Evolutionary conservation across 1,139 yeast genomes (phyloP).

Genomic region (Maudiozyma humilis): DNA sequence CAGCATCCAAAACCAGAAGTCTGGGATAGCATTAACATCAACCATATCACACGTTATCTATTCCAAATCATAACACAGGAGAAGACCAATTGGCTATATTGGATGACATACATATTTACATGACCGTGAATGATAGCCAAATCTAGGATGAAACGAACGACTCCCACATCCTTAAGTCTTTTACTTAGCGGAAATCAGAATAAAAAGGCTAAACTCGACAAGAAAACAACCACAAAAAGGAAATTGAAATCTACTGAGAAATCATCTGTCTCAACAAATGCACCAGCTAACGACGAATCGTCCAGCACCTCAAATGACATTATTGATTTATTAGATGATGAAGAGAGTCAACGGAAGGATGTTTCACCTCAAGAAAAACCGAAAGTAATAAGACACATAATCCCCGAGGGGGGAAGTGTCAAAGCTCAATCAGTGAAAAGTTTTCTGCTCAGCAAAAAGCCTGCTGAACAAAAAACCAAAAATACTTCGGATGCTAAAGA

Average conservation of each 20-base stretch:
- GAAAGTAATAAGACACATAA: constrained; percentile 1
- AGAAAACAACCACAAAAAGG: no score
- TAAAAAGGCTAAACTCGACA: constrained; percentile 5
- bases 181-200: constrained; percentile 16
- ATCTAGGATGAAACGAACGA: constrained; percentile 5
- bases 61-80: no score
- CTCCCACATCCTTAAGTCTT: constrained; percentile 11
- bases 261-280: no score
- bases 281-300: background rate
- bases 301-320: no score
- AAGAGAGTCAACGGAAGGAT: background rate
- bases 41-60: no score
- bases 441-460: constrained; percentile 16
- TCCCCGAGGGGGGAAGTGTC: constrained; percentile 9
- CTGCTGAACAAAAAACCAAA: constrained; percentile 3
- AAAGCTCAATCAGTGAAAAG: constrained; percentile 14
- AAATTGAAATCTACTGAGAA: no score
- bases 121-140: no score
- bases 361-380: background rate
- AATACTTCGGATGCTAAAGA: constrained; percentile 7
- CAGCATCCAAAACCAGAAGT: no score
- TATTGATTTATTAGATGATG: constrained; percentile 4
- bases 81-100: no score
- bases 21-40: no score
- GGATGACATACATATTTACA: no score